These are phyloP conservation scores for Laetiporus sulphureus DNA, from an alignment of 1,284 basidiomycete species.

Conservation along the genomic window DNA sequence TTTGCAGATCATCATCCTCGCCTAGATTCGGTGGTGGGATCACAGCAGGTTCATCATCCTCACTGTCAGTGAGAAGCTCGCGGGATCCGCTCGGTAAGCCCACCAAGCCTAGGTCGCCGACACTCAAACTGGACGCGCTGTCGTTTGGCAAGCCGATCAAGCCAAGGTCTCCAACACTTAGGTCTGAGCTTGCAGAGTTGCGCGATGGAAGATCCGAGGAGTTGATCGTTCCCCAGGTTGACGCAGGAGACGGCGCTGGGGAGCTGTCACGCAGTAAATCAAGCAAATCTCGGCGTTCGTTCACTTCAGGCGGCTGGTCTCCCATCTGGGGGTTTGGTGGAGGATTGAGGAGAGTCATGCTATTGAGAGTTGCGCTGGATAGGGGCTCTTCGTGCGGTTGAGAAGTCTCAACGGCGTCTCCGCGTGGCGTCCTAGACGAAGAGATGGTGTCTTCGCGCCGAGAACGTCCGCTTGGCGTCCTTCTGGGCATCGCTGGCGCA, in stretches of 20 bases:
- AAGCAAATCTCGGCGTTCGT: slow-evolving; percentile 5
- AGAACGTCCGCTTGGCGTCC: too few species aligned
- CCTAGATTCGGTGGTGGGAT: too few species aligned
- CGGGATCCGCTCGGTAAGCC: too few species aligned
- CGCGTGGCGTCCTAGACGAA: too few species aligned
- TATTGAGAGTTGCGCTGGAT: slow-evolving; percentile 1
- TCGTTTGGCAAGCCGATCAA: slow-evolving; percentile 5
- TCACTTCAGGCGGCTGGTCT: neutral
- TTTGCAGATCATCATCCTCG: too few species aligned
- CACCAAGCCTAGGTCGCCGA: too few species aligned
- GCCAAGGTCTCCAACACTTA: slow-evolving; percentile 12
- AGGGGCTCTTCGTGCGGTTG: slow-evolving; percentile 1
- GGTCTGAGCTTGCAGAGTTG: slow-evolving; percentile 11
- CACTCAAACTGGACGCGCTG: too few species aligned
- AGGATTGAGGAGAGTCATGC: slow-evolving; percentile 3
- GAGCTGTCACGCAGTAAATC: slow-evolving; percentile 3
- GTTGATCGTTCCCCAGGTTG: slow-evolving; percentile 16
- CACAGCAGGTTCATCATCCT: too few species aligned
- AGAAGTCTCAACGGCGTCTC: neutral
- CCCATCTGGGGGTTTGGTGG: neutral
- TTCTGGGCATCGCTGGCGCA: too few species aligned
- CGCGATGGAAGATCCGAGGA: slow-evolving; percentile 7
- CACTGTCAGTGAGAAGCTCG: too few species aligned
- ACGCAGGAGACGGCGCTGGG: slow-evolving; percentile 14
- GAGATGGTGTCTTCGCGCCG: too few species aligned